Percentiles rank a stretch among this genome's conserved stretches.
Evolutionary conservation across 2,329 filamentous ascomycete genomes (phyloP).

Genomic region (Plectosphaerella sp.): DNA sequence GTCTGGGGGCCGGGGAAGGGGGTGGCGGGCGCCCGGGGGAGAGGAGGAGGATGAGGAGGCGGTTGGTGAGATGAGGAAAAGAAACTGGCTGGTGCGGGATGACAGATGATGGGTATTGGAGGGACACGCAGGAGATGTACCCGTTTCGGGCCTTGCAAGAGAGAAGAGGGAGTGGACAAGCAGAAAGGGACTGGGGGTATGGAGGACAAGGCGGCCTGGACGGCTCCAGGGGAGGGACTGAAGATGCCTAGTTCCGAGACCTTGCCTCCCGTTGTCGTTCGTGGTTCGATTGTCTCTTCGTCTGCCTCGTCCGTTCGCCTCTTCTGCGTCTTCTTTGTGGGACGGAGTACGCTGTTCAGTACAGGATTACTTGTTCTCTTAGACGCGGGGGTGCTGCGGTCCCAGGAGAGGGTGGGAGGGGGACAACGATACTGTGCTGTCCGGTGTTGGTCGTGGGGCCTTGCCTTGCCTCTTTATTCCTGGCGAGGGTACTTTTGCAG

Average conservation of each 20-base stretch:
- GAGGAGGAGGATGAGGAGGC: constrained; percentile 5
- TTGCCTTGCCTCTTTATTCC: too few species aligned
- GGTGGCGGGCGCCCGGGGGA: constrained; percentile 5
- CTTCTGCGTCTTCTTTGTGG: constrained; percentile 5
- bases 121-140: neutral
- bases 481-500: neutral
- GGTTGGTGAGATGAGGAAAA: constrained; percentile 1
- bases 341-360: neutral
- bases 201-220: neutral
- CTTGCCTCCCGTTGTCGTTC: neutral
- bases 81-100: neutral
- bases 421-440: constrained; percentile 13
- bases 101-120: neutral
- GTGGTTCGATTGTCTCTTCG: constrained; percentile 6
- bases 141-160: neutral
- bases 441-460: neutral
- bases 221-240: neutral
- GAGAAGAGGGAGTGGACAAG: constrained; percentile 50
- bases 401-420: neutral
- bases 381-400: constrained; percentile 1
- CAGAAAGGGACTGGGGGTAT: neutral
- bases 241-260: too few species aligned
- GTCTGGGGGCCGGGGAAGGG: constrained; percentile 4
- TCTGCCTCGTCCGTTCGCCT: neutral
- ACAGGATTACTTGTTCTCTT: neutral